These are phyloP conservation scores for Allium fistulosum DNA, from an alignment of 106 monocot genomes.

Conservation along the genomic window DNA sequence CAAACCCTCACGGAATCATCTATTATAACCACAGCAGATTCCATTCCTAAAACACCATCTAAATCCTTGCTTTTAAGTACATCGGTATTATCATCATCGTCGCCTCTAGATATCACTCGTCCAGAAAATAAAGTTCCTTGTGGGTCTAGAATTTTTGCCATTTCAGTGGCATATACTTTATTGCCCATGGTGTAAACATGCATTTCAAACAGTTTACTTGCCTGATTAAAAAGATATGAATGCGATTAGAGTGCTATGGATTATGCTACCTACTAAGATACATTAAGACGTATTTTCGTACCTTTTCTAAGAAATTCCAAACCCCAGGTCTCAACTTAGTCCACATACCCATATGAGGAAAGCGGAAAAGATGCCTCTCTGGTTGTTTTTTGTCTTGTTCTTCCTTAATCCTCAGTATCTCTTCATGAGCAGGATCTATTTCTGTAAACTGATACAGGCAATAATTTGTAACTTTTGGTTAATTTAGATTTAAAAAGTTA, in stretches of 20 bases:
- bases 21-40: conserved; percentile 94
- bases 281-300: conserved; percentile 1
- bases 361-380: conserved; percentile 67
- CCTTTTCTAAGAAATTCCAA: conserved; percentile 98
- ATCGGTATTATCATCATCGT: conserved; percentile 64
- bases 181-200: conserved; percentile 99
- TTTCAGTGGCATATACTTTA: conserved; percentile 92
- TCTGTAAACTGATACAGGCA: conserved; percentile 58
- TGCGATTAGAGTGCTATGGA: neutral
- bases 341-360: conserved; percentile 98
- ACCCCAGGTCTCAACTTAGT: conserved; percentile 94
- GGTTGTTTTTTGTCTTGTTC: conserved; percentile 64
- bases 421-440: conserved; percentile 77
- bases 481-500: no score
- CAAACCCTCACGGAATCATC: conserved; percentile 91
- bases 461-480: no score
- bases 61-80: conserved; percentile 91
- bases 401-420: conserved; percentile 83
- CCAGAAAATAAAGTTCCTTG: conserved; percentile 61
- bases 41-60: conserved; percentile 96
- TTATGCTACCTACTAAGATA: neutral
- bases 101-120: conserved; percentile 92
- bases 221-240: conserved; percentile 29
- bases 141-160: conserved; percentile 87
- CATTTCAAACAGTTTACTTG: conserved; percentile 81